Evolutionary conservation across 768 basidiomycete genomes (phyloP).

Genomic region (Phaeolepiota aurea): DNA sequence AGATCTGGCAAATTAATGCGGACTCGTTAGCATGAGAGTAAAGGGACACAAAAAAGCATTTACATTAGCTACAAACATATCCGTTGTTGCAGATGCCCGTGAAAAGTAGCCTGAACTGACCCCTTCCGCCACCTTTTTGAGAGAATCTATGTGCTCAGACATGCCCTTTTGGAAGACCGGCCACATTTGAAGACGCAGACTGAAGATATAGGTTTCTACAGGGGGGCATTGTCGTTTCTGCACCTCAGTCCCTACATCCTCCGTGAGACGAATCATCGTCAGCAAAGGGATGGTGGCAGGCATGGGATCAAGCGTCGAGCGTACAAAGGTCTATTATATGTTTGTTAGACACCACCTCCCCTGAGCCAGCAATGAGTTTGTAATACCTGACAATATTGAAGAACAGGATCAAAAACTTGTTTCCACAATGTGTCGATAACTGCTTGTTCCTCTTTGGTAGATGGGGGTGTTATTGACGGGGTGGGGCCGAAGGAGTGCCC

Average conservation of each 20-base stretch:
- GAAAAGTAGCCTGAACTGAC: conserved; percentile 54
- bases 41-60: conserved; percentile 13
- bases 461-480: conserved; percentile 24
- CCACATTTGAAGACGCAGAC: conserved; percentile 82
- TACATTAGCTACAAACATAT: conserved; percentile 56
- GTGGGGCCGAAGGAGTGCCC: conserved; percentile 25
- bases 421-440: conserved; percentile 74
- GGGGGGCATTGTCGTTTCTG: conserved; percentile 74
- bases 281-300: conserved; percentile 74
- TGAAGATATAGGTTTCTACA: conserved; percentile 74
- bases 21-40: conserved; percentile 5
- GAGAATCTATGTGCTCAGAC: conserved; percentile 71
- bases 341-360: conserved; percentile 1
- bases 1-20: conserved; percentile 41
- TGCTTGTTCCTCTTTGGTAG: conserved; percentile 52
- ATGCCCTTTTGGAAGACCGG: conserved; percentile 88
- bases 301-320: conserved; percentile 58
- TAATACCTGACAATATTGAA: conserved; percentile 75
- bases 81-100: conserved; percentile 55
- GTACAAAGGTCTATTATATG: conserved; percentile 52
- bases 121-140: conserved; percentile 80
- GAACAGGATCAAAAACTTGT: conserved; percentile 83
- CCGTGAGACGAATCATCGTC: conserved; percentile 87
- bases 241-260: conserved; percentile 67
- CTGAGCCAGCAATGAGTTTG: conserved; percentile 1